Base-by-base conservation (phyloP, 2,329 filamentous ascomycete species). In the Colletotrichum sp. region DNA sequence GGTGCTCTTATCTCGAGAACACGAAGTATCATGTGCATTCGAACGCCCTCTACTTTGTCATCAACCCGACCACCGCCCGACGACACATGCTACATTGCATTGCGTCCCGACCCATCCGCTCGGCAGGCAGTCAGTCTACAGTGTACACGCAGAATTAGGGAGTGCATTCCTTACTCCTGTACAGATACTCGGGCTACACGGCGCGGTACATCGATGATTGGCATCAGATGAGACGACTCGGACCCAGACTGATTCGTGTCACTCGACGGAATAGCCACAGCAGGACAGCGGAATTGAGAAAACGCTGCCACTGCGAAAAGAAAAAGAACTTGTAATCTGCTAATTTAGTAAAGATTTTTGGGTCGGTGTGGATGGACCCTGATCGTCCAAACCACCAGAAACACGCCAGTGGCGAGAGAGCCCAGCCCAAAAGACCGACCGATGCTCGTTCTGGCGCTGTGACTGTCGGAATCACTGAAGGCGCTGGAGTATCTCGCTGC, bases 291-390 rank as follows among this genome's bases (percentile, higher is more conserved):
- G 28, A 57, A 34, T 60, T 21, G 62, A 39, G 44, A 44, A 44
- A 63, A 36, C n/a, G 30, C 55, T 70, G 21, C 36, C 34, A 49
- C 52, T 32, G n/a, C 36, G 18, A 72, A 26, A 24, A 15, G 32
- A 28, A 32, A 32, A 62, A 32, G n/a, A 34, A 64, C 63, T 18
- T n/a, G 55, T 62, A 28, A 62, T 62, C 34, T 68, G 32, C 69
- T 62, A 65, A 28, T 13, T 34, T 65, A 49, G 69, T 32, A 10
- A 7, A 32, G 16, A 21, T n/a, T 57, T 32, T 34, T 44, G 32
- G 32, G 39, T 59, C 64, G 63, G 60, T 77, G 75, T 75, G 75
- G 75, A 77, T 77, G 71, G 75, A 77, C 75, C 75, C 75, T 77
- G 75, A 75, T 77, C 60, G 36, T 67, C 71, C 49, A 57, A 63